phyloP scores from a whole-genome alignment of 1,284 basidiomycete species.

The Microbotryum saponariae region DNA sequence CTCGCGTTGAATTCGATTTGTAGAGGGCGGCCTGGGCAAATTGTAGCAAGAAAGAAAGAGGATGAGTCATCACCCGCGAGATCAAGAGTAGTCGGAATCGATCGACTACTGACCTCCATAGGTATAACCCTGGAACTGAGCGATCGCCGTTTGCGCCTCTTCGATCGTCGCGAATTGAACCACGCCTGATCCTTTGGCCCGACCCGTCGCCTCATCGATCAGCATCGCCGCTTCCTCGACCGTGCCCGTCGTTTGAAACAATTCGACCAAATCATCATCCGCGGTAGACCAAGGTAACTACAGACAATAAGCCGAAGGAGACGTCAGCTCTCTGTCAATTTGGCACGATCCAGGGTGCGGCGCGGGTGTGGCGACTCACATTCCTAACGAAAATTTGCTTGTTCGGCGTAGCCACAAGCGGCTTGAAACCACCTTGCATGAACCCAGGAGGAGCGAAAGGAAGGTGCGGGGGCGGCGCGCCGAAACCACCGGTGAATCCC shows the following conservation, averaged over 20 bases:
- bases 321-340: no score
- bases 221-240: slow-evolving; percentile 91
- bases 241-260: slow-evolving; percentile 94
- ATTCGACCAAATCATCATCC: slow-evolving; percentile 95
- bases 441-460: no score
- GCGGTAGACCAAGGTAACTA: slow-evolving; percentile 97
- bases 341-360: background rate
- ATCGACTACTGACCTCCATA: slow-evolving; percentile 34
- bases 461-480: background rate
- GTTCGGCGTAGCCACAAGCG: slow-evolving; percentile 59
- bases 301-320: background rate
- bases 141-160: slow-evolving; percentile 89
- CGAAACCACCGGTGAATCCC: slow-evolving; percentile 37
- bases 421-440: no score
- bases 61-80: background rate
- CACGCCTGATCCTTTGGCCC: slow-evolving; percentile 87
- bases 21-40: slow-evolving; percentile 22
- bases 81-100: no score
- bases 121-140: slow-evolving; percentile 50
- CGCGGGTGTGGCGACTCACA: slow-evolving; percentile 54
- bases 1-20: slow-evolving; percentile 23
- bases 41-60: no score
- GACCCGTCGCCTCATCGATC: slow-evolving; percentile 53
- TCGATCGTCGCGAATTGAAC: slow-evolving; percentile 83
- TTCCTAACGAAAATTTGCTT: slow-evolving; percentile 97